Conservation (phyloP, 164 flowering plant genomes). For the Amborella trichopoda region DNA sequence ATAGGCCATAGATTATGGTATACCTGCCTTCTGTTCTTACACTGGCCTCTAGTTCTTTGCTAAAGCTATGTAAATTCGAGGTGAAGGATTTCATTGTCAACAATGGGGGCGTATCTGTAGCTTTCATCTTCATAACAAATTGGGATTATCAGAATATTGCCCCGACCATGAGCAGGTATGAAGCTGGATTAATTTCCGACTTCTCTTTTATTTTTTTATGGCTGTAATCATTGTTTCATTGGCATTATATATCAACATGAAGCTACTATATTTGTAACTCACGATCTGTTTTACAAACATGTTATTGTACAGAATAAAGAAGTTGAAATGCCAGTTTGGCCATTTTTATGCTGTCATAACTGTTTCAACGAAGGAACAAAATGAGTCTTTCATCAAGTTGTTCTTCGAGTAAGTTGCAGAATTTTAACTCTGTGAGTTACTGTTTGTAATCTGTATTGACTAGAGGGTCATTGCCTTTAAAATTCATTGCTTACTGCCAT, state of each 20-base stretch:
- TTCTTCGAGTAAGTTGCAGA: conserved; percentile 60
- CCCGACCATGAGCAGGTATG: conserved; percentile 48
- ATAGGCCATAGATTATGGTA: too few species aligned
- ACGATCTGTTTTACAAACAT: neutral
- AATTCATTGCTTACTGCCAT: too few species aligned
- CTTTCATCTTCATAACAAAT: conserved; percentile 68
- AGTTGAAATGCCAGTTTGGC: conserved; percentile 69
- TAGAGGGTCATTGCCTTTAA: too few species aligned
- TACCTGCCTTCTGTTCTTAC: too few species aligned
- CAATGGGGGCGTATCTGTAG: conserved; percentile 82
- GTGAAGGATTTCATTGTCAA: conserved; percentile 91
- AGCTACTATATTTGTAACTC: neutral
- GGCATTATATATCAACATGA: neutral
- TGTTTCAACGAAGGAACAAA: conserved; percentile 61
- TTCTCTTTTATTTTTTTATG: too few species aligned
- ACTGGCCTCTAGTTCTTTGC: neutral
- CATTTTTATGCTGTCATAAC: conserved; percentile 60
- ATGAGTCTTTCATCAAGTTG: conserved; percentile 62
- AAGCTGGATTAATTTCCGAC: too few species aligned
- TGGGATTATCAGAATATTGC: conserved; percentile 34
- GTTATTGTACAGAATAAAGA: conserved; percentile 42
- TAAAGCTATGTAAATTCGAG: conserved; percentile 1
- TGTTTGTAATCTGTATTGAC: too few species aligned
- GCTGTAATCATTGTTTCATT: too few species aligned
- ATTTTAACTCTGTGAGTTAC: neutral